Conservation (phyloP, 2,329 filamentous ascomycete genomes). For the Triangularia setosa region DNA sequence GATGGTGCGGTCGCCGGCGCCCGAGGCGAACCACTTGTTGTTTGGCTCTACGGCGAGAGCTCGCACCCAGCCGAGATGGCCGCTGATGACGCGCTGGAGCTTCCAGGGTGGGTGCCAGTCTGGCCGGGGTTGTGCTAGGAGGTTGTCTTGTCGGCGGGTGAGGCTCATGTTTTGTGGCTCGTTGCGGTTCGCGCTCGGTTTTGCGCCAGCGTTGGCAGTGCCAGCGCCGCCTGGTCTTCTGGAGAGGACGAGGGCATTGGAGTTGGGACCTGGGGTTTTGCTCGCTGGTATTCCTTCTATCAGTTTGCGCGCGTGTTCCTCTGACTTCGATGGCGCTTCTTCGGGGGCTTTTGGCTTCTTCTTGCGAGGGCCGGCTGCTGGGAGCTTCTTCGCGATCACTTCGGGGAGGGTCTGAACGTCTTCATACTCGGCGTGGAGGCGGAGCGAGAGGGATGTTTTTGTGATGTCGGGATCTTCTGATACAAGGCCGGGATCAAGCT, state of each 20-base stretch:
- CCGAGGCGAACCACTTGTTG: slow-evolving; percentile 96
- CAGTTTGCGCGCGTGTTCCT: slow-evolving; percentile 57
- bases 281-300: slow-evolving; percentile 59
- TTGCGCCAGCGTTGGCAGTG: slow-evolving; percentile 21
- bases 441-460: slow-evolving; percentile 46
- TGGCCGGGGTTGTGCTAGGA: slow-evolving; percentile 57
- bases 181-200: slow-evolving; percentile 28
- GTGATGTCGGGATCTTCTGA: slow-evolving; percentile 40
- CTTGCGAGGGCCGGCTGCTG: slow-evolving; percentile 55
- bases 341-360: slow-evolving; percentile 44
- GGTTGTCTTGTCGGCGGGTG: slow-evolving; percentile 29
- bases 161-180: slow-evolving; percentile 37
- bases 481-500: slow-evolving; percentile 32
- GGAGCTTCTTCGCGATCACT: slow-evolving; percentile 72
- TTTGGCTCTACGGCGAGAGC: slow-evolving; percentile 87
- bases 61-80: slow-evolving; percentile 93
- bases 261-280: slow-evolving; percentile 27
- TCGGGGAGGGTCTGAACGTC: slow-evolving; percentile 73
- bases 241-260: slow-evolving; percentile 37
- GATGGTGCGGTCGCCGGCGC: slow-evolving; percentile 92
- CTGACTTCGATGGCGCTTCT: slow-evolving; percentile 30
- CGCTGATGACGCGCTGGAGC: slow-evolving; percentile 94
- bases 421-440: slow-evolving; percentile 71
- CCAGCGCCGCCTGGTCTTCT: slow-evolving; percentile 26
- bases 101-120: slow-evolving; percentile 99